Percentiles rank a stretch among this genome's conserved stretches.
Conservation (phyloP, 345 rosid genomes). For the Sonneratia alba region DNA sequence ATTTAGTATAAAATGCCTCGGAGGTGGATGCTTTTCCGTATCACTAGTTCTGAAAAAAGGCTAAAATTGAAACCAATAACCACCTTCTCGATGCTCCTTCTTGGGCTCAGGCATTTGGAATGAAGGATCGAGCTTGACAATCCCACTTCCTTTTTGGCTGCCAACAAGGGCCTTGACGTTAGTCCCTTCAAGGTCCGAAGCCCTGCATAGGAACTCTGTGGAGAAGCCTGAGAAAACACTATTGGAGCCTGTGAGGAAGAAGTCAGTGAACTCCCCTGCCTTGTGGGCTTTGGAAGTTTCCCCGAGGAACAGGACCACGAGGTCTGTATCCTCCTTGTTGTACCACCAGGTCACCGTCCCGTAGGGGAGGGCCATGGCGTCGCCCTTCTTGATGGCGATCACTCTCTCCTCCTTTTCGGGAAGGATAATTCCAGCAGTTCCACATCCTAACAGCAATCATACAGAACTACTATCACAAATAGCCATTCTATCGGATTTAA, state of each 20-base stretch:
- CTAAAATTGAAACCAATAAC: conserved; percentile 24
- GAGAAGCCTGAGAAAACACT: conserved; percentile 81
- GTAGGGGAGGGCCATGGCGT: conserved; percentile 80
- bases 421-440: conserved; percentile 73
- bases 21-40: too few relatives aligned
- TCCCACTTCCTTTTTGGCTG: conserved; percentile 44
- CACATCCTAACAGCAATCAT: conserved; percentile 10
- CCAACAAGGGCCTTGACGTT: conserved; percentile 40
- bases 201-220: conserved; percentile 61
- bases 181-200: conserved; percentile 53
- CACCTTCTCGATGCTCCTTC: conserved; percentile 41
- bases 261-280: conserved; percentile 69
- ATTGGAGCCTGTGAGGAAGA: conserved; percentile 62
- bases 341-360: conserved; percentile 94
- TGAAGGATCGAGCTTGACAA: conserved; percentile 50
- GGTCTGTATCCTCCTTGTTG: conserved; percentile 64
- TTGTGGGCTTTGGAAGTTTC: conserved; percentile 73
- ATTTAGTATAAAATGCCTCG: too few relatives aligned
- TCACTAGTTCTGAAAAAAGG: not conserved
- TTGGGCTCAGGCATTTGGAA: conserved; percentile 55
- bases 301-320: conserved; percentile 70
- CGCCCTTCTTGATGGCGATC: conserved; percentile 70
- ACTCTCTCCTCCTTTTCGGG: conserved; percentile 85
- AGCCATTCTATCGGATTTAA: too few relatives aligned
- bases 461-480: too few relatives aligned